phyloP scores from a whole-genome alignment of 371 early-diverging fungal species.

The Cokeromyces recurvatus region DNA sequence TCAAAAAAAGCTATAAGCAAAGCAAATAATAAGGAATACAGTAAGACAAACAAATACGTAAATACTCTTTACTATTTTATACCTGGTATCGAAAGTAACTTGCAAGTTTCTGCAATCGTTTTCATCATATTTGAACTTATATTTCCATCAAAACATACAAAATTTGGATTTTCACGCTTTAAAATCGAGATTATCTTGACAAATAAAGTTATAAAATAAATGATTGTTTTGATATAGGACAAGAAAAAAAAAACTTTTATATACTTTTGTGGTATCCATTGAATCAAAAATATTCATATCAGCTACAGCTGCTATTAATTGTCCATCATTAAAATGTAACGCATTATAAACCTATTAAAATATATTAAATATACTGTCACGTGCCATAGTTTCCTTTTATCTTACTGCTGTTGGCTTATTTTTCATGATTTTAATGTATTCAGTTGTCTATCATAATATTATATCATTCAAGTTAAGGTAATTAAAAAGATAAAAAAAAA shows the following conservation, averaged over 20 bases:
- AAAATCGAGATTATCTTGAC: too few species aligned
- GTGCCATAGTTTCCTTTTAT: neutral
- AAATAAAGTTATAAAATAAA: too few species aligned
- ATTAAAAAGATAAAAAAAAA: too few species aligned
- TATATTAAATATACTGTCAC: neutral
- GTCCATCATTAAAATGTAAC: constrained; percentile 65
- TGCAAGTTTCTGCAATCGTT: constrained; percentile 31
- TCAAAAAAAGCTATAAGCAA: constrained; percentile 76
- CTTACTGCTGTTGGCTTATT: constrained; percentile 34
- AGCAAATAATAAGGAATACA: neutral
- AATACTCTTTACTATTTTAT: too few species aligned
- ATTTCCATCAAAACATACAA: constrained; percentile 77
- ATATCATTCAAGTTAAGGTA: too few species aligned
- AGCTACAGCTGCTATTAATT: constrained; percentile 76
- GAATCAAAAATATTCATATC: constrained; percentile 79
- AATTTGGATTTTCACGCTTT: constrained; percentile 24
- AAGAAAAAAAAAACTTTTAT: too few species aligned
- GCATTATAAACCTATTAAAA: constrained; percentile 67
- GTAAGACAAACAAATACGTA: neutral
- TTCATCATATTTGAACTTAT: constrained; percentile 41
- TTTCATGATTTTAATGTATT: constrained; percentile 21
- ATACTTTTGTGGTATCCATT: constrained; percentile 34
- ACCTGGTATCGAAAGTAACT: constrained; percentile 31
- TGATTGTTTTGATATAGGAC: too few species aligned
- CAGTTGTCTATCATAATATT: constrained; percentile 27